Percentiles rank a stretch among this genome's conserved stretches.
These are phyloP conservation scores for Phylloporus sp. DNA, from an alignment of 768 basidiomycete genomes.

Conservation along the genomic window DNA sequence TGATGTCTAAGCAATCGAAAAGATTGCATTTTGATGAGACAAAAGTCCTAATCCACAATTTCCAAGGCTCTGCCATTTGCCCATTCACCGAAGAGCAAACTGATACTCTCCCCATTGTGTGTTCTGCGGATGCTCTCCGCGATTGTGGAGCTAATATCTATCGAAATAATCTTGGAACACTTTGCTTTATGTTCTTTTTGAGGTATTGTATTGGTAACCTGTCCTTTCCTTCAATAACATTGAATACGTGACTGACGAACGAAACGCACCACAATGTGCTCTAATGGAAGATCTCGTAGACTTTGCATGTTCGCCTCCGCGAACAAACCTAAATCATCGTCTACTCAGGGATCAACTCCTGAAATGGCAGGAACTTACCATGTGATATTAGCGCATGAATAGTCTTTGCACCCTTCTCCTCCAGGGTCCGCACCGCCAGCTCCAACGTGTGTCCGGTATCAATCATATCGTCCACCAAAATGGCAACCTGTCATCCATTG, in stretches of 20 bases:
- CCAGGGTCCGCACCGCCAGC: conserved; percentile 79
- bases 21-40: not conserved
- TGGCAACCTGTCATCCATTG: conserved; percentile 63
- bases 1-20: not conserved
- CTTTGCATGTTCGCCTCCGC: conserved; percentile 69
- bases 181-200: conserved; percentile 62
- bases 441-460: conserved; percentile 90
- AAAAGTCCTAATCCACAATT: conserved; percentile 16
- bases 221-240: conserved; percentile 8
- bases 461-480: conserved; percentile 98
- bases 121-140: conserved; percentile 95
- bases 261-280: conserved; percentile 74
- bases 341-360: conserved; percentile 4
- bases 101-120: conserved; percentile 92
- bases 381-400: conserved; percentile 91
- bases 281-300: conserved; percentile 70
- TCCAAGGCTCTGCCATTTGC: conserved; percentile 42
- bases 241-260: not conserved
- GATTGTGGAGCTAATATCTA: conserved; percentile 89
- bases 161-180: conserved; percentile 76
- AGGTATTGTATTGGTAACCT: conserved; percentile 96
- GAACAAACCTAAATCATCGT: conserved; percentile 55
- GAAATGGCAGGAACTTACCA: conserved; percentile 45
- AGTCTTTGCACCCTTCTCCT: conserved; percentile 84
- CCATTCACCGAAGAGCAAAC: conserved; percentile 83